These are phyloP conservation scores for Corymbia calophylla DNA, from an alignment of 441 rosid species.

Conservation along the genomic window DNA sequence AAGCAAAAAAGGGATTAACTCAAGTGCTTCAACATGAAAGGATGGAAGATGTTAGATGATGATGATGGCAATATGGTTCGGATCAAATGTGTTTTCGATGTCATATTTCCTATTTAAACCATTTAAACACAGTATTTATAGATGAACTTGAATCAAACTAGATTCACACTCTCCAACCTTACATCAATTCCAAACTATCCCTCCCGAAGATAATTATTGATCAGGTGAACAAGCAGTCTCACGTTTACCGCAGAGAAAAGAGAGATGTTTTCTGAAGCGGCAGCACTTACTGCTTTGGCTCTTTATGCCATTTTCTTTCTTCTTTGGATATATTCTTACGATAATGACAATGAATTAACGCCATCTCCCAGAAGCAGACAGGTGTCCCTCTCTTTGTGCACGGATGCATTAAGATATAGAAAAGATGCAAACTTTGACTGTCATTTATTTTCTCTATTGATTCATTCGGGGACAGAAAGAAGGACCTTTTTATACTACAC, in stretches of 20 bases:
- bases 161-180: neutral
- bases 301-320: neutral
- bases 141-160: neutral
- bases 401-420: neutral
- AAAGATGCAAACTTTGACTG: neutral
- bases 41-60: neutral
- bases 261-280: neutral
- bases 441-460: neutral
- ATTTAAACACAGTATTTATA: neutral
- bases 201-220: neutral
- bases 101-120: neutral
- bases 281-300: neutral
- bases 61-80: neutral
- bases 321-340: neutral
- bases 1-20: neutral
- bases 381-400: neutral
- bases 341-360: neutral
- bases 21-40: neutral
- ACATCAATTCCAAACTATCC: neutral
- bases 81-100: neutral
- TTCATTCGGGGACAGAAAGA: neutral
- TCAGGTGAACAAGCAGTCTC: neutral
- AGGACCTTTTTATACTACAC: neutral
- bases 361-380: neutral
- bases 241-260: neutral